A percentile compares a stretch with the other conserved stretches of the same genome.
Evolutionary conservation across 768 basidiomycete genomes (phyloP).

Genomic region (Serendipita indica): DNA sequence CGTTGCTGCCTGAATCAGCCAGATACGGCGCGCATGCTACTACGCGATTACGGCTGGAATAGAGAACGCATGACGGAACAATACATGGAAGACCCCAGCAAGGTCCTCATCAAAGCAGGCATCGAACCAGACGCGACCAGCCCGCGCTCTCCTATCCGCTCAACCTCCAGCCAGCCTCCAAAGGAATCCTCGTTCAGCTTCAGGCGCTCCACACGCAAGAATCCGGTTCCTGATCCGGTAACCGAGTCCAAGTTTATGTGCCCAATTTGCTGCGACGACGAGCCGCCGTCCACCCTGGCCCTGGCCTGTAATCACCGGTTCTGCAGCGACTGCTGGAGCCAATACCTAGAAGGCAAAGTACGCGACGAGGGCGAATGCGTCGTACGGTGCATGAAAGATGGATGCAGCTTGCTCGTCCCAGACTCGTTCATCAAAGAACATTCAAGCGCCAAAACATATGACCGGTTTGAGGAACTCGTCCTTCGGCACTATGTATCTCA

Average conservation of each 20-base stretch:
- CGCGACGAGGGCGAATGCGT: constrained; percentile 62
- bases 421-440: constrained; percentile 46
- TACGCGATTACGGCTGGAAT: constrained; percentile 86
- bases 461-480: constrained; percentile 73
- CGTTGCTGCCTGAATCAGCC: constrained; percentile 27
- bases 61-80: constrained; percentile 90
- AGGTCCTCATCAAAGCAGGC: constrained; percentile 62
- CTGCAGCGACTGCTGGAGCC: constrained; percentile 71
- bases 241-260: constrained; percentile 40
- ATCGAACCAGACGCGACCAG: constrained; percentile 21
- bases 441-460: constrained; percentile 37
- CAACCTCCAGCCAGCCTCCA: constrained; percentile 25
- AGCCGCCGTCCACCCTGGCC: constrained; percentile 41
- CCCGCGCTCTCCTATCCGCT: constrained; percentile 29
- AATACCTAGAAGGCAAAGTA: constrained; percentile 68
- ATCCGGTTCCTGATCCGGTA: constrained; percentile 14
- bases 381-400: constrained; percentile 69
- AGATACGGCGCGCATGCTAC: constrained; percentile 56
- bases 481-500: constrained; percentile 83
- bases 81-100: constrained; percentile 83
- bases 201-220: constrained; percentile 20
- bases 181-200: constrained; percentile 24
- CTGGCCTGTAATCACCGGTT: constrained; percentile 76
- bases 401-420: constrained; percentile 48
- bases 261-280: constrained; percentile 85